These are phyloP conservation scores for Hortaea sp. DNA, from an alignment of 2,329 filamentous ascomycete genomes.

Conservation along the genomic window DNA sequence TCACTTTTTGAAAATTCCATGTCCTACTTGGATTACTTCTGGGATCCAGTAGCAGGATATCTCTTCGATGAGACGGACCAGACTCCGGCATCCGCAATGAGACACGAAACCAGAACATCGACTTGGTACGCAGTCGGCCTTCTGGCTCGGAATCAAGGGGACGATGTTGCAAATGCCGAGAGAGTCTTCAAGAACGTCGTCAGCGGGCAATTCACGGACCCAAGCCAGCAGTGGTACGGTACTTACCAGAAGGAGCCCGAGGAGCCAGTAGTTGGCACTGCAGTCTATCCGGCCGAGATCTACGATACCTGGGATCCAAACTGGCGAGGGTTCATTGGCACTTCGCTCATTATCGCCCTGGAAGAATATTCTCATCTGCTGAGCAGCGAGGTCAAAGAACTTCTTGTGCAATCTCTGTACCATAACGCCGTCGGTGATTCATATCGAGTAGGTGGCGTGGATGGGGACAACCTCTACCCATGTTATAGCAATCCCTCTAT, in stretches of 20 bases:
- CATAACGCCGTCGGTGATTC: slow-evolving; percentile 49
- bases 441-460: slow-evolving; percentile 51
- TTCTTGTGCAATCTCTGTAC: slow-evolving; percentile 45
- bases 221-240: slow-evolving; percentile 46
- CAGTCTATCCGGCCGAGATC: slow-evolving; percentile 40
- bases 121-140: slow-evolving; percentile 52
- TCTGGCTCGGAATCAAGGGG: slow-evolving; percentile 43
- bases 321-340: slow-evolving; percentile 54
- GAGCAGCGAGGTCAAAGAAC: slow-evolving; percentile 26
- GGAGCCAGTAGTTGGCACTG: slow-evolving; percentile 46
- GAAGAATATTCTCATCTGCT: slow-evolving; percentile 48
- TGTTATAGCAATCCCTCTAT: slow-evolving; percentile 51
- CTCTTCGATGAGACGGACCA: slow-evolving; percentile 40
- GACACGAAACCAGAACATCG: slow-evolving; percentile 48
- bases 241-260: slow-evolving; percentile 47
- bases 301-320: slow-evolving; percentile 55
- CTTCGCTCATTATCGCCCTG: slow-evolving; percentile 47
- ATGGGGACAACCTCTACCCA: slow-evolving; percentile 52
- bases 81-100: slow-evolving; percentile 30
- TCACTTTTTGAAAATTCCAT: slow-evolving; percentile 10
- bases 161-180: slow-evolving; percentile 42
- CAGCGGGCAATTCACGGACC: slow-evolving; percentile 41
- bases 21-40: slow-evolving; percentile 39
- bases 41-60: slow-evolving; percentile 44
- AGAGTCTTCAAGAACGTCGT: slow-evolving; percentile 44